These are phyloP conservation scores for Dicorynia guianensis DNA, from an alignment of 306 rosid species.

Conservation along the genomic window DNA sequence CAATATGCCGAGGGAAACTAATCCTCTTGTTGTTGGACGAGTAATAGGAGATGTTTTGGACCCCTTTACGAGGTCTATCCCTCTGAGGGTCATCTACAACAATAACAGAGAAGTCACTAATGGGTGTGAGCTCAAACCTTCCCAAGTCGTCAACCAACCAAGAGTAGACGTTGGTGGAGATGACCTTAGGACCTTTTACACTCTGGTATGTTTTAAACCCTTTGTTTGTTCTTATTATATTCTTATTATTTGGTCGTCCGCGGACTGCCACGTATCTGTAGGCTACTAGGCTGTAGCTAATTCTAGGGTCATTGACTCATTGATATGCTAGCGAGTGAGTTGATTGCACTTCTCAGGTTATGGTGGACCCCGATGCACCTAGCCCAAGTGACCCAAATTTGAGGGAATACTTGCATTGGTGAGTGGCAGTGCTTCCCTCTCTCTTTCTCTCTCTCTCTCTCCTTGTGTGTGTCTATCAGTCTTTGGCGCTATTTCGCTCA, in stretches of 20 bases:
- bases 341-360: constrained; percentile 30
- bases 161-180: constrained; percentile 52
- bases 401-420: constrained; percentile 50
- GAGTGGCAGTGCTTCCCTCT: background rate
- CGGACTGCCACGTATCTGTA: too few species aligned
- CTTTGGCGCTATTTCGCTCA: background rate
- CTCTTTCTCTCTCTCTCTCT: background rate
- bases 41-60: constrained; percentile 50
- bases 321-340: background rate
- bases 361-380: constrained; percentile 57
- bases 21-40: constrained; percentile 45
- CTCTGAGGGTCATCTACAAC: constrained; percentile 28
- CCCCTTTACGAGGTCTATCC: constrained; percentile 28
- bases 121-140: constrained; percentile 45
- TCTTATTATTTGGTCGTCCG: too few species aligned
- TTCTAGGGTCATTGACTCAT: background rate
- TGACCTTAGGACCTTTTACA: constrained; percentile 42
- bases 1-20: constrained; percentile 20
- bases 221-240: too few species aligned
- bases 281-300: too few species aligned
- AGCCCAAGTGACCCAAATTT: constrained; percentile 45
- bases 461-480: background rate
- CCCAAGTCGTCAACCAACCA: constrained; percentile 42
- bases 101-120: constrained; percentile 43
- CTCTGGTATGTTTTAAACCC: constrained; percentile 24